A percentile compares a stretch with the other conserved stretches of the same genome.
Evolutionary conservation across 1,284 basidiomycete genomes (phyloP).

Genomic region (Pholiota adiposa): DNA sequence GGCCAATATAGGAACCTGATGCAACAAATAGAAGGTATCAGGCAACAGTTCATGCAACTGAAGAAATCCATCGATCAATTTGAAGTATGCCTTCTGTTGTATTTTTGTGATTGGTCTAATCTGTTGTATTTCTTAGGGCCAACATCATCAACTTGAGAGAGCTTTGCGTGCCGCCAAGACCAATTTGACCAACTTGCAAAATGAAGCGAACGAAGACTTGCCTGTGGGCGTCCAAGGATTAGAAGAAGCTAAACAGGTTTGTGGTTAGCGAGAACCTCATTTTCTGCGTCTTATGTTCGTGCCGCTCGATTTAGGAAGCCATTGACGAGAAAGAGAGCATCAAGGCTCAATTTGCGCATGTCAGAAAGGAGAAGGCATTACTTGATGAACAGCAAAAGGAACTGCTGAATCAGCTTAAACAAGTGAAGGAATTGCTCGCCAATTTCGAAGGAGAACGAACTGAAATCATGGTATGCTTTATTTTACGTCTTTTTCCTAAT

Average conservation of each 20-base stretch:
- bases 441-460: constrained; percentile 48
- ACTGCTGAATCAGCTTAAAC: constrained; percentile 34
- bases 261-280: constrained; percentile 6
- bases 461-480: constrained; percentile 43
- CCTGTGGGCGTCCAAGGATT: constrained; percentile 74
- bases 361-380: constrained; percentile 43
- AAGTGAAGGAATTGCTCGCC: constrained; percentile 48
- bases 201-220: constrained; percentile 74
- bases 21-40: constrained; percentile 3
- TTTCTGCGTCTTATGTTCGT: neutral
- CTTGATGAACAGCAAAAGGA: constrained; percentile 45
- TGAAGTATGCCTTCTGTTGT: constrained; percentile 25
- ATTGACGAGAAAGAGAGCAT: constrained; percentile 50
- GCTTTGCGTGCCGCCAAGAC: constrained; percentile 32
- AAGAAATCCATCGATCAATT: constrained; percentile 29
- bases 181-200: constrained; percentile 32
- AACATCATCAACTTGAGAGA: constrained; percentile 28
- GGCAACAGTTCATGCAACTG: constrained; percentile 15
- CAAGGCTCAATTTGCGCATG: constrained; percentile 53
- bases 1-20: neutral
- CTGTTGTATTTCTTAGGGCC: constrained; percentile 23
- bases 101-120: neutral
- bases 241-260: constrained; percentile 57
- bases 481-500: neutral
- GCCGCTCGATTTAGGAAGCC: neutral